Base-by-base conservation (phyloP, 352 stramenopile genomes). In the Phytopythium sindhum region DNA sequence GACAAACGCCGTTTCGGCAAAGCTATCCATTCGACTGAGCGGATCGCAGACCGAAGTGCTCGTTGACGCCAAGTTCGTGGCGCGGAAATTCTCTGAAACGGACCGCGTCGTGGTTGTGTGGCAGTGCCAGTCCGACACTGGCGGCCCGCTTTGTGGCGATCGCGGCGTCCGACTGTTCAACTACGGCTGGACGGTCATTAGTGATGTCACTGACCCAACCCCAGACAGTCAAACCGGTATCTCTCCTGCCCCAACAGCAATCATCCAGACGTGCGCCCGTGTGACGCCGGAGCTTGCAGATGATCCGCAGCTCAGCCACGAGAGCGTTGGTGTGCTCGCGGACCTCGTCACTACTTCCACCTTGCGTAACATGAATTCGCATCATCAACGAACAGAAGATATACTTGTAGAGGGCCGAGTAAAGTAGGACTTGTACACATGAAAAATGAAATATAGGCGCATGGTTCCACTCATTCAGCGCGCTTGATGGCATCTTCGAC, bases 121-220 rank as follows among this genome's bases (percentile, higher is more conserved):
- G 68, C 50, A 58, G 2, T 60, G 50, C 3, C 47, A 70, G 12
- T 35, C 66, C 24, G 63, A 70, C 28, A 66, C 68, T 0, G 57
- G 39, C 63, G 23, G 57, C 44, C 29, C 47, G 55, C 48, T 57
- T 8, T 42, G 67, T 65, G 17, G 57, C 28, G 26, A 54, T 39
- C 7, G 57, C 65, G 57, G 68, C 33, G 37, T 74, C 7, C 44
- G 61, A 6, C 65, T 77, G 26, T 54, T 69, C 35, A 60, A 68
- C 9, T 53, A 51, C 12, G 70, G 70, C 23, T 74, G 61, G 60
- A 77, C 63, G 12, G 62, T 77, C 57, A 55, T 74, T 47, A 37
- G 39, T 14, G 37, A 26, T 4, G 26, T 19, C 7, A 17, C 8
- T 21, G 33, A n/a, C 9, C 10, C 51, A 28, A 11, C 28, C 17